phyloP scores from a whole-genome alignment of 1,284 basidiomycete species.

The Schizophyllum amplum region DNA sequence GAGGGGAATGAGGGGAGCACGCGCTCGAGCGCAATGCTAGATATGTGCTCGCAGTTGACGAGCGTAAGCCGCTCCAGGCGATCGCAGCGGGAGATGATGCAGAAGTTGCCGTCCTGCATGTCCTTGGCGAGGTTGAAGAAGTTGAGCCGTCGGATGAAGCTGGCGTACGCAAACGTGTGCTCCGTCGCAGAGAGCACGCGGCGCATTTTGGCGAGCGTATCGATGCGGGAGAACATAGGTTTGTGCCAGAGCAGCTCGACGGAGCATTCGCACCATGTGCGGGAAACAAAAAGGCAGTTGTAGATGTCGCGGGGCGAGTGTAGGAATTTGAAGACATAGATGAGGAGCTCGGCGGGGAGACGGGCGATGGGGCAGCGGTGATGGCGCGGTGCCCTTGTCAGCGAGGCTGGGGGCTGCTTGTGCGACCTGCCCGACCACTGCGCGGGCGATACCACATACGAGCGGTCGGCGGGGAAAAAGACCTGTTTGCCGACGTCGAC shows the following conservation, averaged over 20 bases:
- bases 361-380: conserved; percentile 40
- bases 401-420: conserved; percentile 19
- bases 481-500: conserved; percentile 44
- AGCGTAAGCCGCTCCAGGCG: conserved; percentile 90
- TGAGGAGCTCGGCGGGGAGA: conserved; percentile 86
- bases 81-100: conserved; percentile 68
- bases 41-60: conserved; percentile 73
- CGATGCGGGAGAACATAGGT: conserved; percentile 67
- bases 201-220: conserved; percentile 75
- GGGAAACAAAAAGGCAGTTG: conserved; percentile 74
- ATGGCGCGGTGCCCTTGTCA: conserved; percentile 14
- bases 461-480: conserved; percentile 27
- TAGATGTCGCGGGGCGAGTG: conserved; percentile 70
- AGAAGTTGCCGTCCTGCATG: conserved; percentile 75
- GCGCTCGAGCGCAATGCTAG: conserved; percentile 57
- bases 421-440: conserved; percentile 47
- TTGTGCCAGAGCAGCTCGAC: conserved; percentile 96
- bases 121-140: conserved; percentile 69
- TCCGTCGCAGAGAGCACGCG: conserved; percentile 49
- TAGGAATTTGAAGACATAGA: conserved; percentile 88
- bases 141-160: conserved; percentile 88
- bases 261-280: conserved; percentile 92
- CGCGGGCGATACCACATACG: conserved; percentile 45
- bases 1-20: conserved; percentile 69
- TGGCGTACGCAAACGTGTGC: conserved; percentile 82